Base-by-base conservation (phyloP, 768 basidiomycete genomes). In the Suillus clintonianus region DNA sequence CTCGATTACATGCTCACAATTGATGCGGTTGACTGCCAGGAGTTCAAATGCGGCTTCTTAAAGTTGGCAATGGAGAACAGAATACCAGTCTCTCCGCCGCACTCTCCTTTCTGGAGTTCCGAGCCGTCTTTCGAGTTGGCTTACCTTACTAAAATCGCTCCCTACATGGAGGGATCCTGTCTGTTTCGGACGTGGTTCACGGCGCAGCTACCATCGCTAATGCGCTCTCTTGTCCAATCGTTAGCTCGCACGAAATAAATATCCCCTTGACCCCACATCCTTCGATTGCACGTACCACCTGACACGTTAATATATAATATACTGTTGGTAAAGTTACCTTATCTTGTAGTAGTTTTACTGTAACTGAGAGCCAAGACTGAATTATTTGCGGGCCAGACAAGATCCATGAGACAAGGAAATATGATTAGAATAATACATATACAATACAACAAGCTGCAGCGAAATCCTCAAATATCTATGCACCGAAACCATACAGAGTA, bases 401-500 rank as follows among this genome's bases (percentile, higher is more conserved):
- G 13, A 14, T 54, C 7, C 55, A 27, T 39, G 11, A 17, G 37
- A 39, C 15, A 41, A 56, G 24, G 36, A 55, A 61, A 66, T 50
- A n/a, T 19, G 41, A 73, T 73, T 73, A 73, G 67, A 73, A 67
- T 70, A 32, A 43, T 73, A 73, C 72, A 73, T 15, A 62, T 73
- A 73, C 47, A 59, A 63, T 73, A 73, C 71, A 57, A 57, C 37
- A 71, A 11, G 47, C 22, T 10, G 59, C 32, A 50, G 9, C 27
- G 47, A 55, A 66, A 48, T 13, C 10, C 32, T 10, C 36, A 24
- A 41, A 5, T 11, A 58, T 63, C 64, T 64, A 72, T 64, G 73
- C 73, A 61, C 67, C 69, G 47, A 65, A 69, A 42, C 64, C 61
- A n/a, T 65, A 56, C 37, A 97, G 87, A 17, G 94, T 96, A 68